Evolutionary conservation across 1,139 yeast genomes (phyloP).

Genomic region (Suhomyces terraborum): DNA sequence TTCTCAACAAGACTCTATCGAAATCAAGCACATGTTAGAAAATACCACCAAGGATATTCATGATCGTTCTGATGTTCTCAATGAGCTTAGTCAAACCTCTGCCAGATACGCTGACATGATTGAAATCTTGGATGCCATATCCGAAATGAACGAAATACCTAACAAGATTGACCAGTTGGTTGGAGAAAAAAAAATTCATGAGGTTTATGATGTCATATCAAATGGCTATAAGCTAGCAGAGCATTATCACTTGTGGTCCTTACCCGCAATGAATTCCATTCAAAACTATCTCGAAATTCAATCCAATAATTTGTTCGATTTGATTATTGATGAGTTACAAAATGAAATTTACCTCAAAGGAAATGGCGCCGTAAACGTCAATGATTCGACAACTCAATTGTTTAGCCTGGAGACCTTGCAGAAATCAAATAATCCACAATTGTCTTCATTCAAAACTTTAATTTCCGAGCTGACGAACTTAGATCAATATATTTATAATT

Average conservation of each 20-base stretch:
- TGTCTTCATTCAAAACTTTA: slow-evolving; percentile 41
- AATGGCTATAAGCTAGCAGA: slow-evolving; percentile 60
- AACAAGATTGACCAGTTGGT: slow-evolving; percentile 65
- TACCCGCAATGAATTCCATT: slow-evolving; percentile 61
- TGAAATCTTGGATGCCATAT: slow-evolving; percentile 70
- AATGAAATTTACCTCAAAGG: slow-evolving; percentile 68
- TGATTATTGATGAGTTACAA: slow-evolving; percentile 74
- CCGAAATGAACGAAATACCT: slow-evolving; percentile 60
- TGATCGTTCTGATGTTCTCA: slow-evolving; percentile 55
- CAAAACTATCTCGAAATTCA: slow-evolving; percentile 64
- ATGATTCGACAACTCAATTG: slow-evolving; percentile 10
- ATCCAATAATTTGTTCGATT: slow-evolving; percentile 65
- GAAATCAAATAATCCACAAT: slow-evolving; percentile 31
- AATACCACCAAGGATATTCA: slow-evolving; percentile 54
- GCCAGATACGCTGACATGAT: slow-evolving; percentile 67
- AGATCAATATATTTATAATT: slow-evolving; percentile 57
- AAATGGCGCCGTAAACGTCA: slow-evolving; percentile 5
- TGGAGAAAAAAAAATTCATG: slow-evolving; percentile 65
- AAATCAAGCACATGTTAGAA: slow-evolving; percentile 46
- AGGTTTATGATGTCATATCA: slow-evolving; percentile 65
- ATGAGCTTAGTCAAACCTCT: slow-evolving; percentile 66
- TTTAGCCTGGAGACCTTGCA: slow-evolving; percentile 34
- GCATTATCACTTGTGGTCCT: slow-evolving; percentile 59
- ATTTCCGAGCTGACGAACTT: slow-evolving; percentile 45
- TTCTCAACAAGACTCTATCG: slow-evolving; percentile 51